phyloP scores from a whole-genome alignment of 2,329 filamentous ascomycete genomes.

The Trichoderma gracile region DNA sequence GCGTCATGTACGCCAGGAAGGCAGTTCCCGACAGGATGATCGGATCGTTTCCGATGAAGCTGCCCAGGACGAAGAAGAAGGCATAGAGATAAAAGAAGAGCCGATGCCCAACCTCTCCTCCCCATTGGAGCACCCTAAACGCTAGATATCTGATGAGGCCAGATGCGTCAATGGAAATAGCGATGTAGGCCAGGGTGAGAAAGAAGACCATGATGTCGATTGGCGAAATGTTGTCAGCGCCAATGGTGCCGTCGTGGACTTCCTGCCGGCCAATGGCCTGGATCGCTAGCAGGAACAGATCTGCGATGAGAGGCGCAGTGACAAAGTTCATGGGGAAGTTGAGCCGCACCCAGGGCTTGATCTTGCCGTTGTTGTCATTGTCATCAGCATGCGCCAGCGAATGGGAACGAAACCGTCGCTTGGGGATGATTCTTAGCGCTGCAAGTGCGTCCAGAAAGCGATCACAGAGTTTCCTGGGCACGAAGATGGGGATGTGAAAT shows the following conservation, averaged over 20 bases:
- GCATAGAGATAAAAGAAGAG: conserved; percentile 72
- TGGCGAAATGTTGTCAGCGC: conserved; percentile 64
- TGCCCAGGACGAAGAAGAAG: conserved; percentile 69
- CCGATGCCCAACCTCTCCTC: conserved; percentile 64
- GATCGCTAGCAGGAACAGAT: conserved; percentile 71
- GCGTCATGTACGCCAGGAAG: conserved; percentile 75
- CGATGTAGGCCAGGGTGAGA: conserved; percentile 72
- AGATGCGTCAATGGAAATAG: conserved; percentile 75
- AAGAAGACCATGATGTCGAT: conserved; percentile 77
- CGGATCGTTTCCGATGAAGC: conserved; percentile 73
- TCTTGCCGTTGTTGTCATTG: conserved; percentile 36
- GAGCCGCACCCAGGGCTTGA: conserved; percentile 50
- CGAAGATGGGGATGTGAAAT: conserved; percentile 62
- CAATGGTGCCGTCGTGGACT: conserved; percentile 68
- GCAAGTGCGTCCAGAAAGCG: conserved; percentile 42
- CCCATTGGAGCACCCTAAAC: conserved; percentile 68
- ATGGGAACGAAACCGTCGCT: conserved; percentile 36
- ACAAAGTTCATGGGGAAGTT: conserved; percentile 68
- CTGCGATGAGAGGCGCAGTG: conserved; percentile 69
- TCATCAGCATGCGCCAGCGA: conserved; percentile 31
- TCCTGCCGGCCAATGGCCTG: conserved; percentile 65
- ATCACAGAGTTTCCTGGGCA: conserved; percentile 55
- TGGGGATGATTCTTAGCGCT: conserved; percentile 54
- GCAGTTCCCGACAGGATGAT: conserved; percentile 74
- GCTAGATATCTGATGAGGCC: conserved; percentile 70